A percentile compares a stretch with the other conserved stretches of the same genome.
phyloP scores from a whole-genome alignment of 805 yeast genomes.

The Candida corydali region DNA sequence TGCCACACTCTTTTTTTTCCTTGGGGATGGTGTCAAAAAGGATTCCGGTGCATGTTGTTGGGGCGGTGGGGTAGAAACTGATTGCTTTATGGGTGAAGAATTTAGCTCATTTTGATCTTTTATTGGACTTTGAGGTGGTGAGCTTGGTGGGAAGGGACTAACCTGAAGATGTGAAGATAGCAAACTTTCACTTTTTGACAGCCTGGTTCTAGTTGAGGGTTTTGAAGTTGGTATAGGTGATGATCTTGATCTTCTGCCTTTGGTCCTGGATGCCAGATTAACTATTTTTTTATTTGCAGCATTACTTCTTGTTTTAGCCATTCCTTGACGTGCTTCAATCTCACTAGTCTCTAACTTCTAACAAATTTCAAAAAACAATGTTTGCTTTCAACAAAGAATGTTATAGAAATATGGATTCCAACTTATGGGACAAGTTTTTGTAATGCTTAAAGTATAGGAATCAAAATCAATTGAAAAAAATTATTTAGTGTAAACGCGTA shows the following conservation, averaged over 20 bases:
- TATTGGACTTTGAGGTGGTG: neutral
- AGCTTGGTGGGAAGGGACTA: neutral
- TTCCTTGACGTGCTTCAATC: too few relatives aligned
- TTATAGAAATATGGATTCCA: too few relatives aligned
- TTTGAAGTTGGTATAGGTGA: neutral
- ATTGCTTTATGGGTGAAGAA: constrained; percentile 5
- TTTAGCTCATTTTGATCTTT: constrained; percentile 2
- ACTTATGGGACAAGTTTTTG: too few relatives aligned
- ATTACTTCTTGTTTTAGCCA: constrained; percentile 5
- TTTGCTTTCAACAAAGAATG: too few relatives aligned
- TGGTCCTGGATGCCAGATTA: neutral
- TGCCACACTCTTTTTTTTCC: constrained; percentile 28
- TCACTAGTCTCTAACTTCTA: too few relatives aligned
- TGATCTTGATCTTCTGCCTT: neutral
- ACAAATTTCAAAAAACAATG: too few relatives aligned
- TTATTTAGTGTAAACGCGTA: constrained; percentile 3
- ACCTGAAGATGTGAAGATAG: neutral
- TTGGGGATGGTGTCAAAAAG: constrained; percentile 9
- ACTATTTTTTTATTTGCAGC: constrained; percentile 4
- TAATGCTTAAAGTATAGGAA: too few relatives aligned
- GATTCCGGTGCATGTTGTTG: neutral
- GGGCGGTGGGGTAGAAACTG: neutral
- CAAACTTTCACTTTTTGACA: neutral
- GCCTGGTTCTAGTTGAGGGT: neutral
- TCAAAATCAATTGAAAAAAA: too few relatives aligned